These are phyloP conservation scores for Asterochloris erici DNA, from an alignment of 139 green algal genomes.

Conservation along the genomic window DNA sequence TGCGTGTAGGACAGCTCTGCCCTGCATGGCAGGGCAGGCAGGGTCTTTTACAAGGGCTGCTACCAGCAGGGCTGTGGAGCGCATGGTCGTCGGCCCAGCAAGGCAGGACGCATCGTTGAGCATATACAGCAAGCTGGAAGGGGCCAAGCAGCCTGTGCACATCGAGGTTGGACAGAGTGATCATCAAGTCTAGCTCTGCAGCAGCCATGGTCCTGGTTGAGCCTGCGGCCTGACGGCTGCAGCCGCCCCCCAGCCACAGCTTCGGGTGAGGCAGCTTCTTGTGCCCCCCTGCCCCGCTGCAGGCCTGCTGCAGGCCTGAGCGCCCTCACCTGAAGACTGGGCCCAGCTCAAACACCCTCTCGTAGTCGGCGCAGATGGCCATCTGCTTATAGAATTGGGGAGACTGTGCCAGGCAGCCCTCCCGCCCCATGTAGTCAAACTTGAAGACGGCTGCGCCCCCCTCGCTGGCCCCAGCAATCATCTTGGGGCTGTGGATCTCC, in stretches of 20 bases:
- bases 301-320: neutral
- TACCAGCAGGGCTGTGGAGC: too few relatives aligned
- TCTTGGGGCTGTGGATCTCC: constrained; percentile 98
- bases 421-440: constrained; percentile 92
- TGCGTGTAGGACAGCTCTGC: constrained; percentile 96
- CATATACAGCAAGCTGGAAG: too few relatives aligned
- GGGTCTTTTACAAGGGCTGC: too few relatives aligned
- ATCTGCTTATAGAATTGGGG: constrained; percentile 99
- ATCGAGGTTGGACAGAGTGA: too few relatives aligned
- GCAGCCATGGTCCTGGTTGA: too few relatives aligned
- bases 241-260: too few relatives aligned
- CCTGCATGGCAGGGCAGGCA: constrained; percentile 27
- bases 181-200: too few relatives aligned
- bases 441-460: constrained; percentile 91
- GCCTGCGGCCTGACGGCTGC: too few relatives aligned
- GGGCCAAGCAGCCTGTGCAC: too few relatives aligned
- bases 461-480: constrained; percentile 81
- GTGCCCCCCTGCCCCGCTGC: neutral
- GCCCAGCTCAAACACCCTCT: constrained; percentile 94
- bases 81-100: too few relatives aligned
- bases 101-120: too few relatives aligned
- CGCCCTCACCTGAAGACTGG: constrained; percentile 86
- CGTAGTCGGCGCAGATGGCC: constrained; percentile 91
- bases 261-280: neutral
- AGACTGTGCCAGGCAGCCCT: constrained; percentile 91